Percentiles rank a stretch among this genome's conserved stretches.
Conservation (phyloP, 352 stramenopile species). For the Pythium phragmiticola region DNA sequence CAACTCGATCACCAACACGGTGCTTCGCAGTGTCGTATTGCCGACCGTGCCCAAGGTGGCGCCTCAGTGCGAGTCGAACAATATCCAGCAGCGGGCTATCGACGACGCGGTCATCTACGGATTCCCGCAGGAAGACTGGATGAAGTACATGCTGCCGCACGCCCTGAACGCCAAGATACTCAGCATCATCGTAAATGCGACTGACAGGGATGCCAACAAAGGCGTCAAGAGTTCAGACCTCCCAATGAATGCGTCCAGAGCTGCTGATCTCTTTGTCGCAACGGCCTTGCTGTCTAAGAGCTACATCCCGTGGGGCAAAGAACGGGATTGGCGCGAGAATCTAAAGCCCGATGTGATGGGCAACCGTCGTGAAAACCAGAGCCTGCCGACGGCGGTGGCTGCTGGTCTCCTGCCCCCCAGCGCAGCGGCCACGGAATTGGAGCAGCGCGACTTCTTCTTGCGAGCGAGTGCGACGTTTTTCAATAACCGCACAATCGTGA, state of each 20-base stretch:
- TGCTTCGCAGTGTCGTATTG: conserved; percentile 4
- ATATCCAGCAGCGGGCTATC: neutral
- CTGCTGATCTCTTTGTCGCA: neutral
- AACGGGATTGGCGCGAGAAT: neutral
- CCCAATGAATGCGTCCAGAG: neutral
- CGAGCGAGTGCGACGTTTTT: neutral
- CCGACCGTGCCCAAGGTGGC: neutral
- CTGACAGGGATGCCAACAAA: neutral
- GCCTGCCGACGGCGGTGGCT: neutral
- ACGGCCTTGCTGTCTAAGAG: neutral
- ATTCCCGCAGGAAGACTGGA: conserved; percentile 2
- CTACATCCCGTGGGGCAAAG: conserved; percentile 8
- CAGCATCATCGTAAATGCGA: neutral
- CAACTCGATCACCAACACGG: conserved; percentile 5
- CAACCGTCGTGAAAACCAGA: neutral
- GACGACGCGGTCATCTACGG: neutral
- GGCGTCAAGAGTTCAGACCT: neutral
- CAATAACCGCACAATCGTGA: neutral
- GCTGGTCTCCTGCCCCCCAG: neutral
- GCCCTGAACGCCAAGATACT: neutral
- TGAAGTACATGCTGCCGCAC: neutral
- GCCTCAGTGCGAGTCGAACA: neutral
- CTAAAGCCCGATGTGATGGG: neutral
- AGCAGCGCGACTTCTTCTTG: conserved; percentile 1
- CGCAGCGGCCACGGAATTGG: neutral